phyloP scores from a whole-genome alignment of 495 filamentous ascomycete genomes.

The Penicillium lividum region DNA sequence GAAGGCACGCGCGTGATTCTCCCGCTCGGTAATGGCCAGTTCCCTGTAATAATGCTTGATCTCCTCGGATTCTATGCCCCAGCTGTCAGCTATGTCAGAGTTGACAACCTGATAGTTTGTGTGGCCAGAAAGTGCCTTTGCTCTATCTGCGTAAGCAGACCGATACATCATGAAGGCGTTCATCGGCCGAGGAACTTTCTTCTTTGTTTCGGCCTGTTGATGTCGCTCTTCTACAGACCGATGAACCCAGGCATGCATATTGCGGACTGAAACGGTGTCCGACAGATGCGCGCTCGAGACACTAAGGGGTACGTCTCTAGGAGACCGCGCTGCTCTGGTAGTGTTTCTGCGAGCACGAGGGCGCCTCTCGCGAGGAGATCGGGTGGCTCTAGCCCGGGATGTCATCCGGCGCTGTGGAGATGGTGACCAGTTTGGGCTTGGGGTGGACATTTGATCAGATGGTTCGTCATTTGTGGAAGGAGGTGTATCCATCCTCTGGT shows the following conservation, averaged over 20 bases:
- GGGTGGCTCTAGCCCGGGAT: conserved; percentile 9
- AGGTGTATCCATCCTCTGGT: conserved; percentile 31
- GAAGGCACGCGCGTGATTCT: conserved; percentile 82
- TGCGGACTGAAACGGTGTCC: conserved; percentile 59
- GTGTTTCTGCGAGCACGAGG: conserved; percentile 7
- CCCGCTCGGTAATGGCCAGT: conserved; percentile 77
- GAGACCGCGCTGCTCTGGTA: background rate
- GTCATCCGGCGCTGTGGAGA: conserved; percentile 10
- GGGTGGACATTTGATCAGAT: conserved; percentile 11
- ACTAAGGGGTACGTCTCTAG: conserved; percentile 63
- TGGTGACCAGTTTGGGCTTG: conserved; percentile 5
- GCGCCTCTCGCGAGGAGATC: conserved; percentile 8
- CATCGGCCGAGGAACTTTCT: conserved; percentile 89
- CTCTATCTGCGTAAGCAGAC: conserved; percentile 84
- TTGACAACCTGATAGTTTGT: conserved; percentile 97
- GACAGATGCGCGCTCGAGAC: conserved; percentile 68
- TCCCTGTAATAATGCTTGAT: conserved; percentile 78
- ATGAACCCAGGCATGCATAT: conserved; percentile 84
- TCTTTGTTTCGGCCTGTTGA: conserved; percentile 71
- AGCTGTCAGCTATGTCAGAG: conserved; percentile 77
- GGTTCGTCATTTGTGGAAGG: conserved; percentile 25
- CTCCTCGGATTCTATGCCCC: conserved; percentile 74
- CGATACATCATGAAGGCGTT: conserved; percentile 99
- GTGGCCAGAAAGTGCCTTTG: conserved; percentile 77
- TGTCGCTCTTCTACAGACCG: conserved; percentile 64